phyloP scores from a whole-genome alignment of 352 stramenopile genomes.

The Pythium insidiosum region DNA sequence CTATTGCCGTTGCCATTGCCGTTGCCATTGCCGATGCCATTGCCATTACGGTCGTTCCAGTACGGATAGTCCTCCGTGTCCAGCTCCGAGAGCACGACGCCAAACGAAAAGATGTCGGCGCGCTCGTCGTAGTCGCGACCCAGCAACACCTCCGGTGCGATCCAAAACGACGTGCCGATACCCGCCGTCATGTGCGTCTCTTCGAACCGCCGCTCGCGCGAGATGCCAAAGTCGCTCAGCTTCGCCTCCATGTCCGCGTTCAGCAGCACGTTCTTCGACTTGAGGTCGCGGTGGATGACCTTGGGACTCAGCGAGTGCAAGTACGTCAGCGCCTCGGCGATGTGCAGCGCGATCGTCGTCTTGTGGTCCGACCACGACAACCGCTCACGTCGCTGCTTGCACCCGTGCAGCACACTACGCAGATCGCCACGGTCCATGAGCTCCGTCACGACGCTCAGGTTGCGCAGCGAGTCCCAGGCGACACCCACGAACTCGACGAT shows the following conservation, averaged over 20 bases:
- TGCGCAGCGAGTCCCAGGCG: conserved; percentile 45
- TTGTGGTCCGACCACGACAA: conserved; percentile 43
- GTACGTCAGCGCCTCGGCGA: conserved; percentile 46
- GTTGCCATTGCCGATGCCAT: too few relatives aligned
- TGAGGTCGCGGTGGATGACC: conserved; percentile 33
- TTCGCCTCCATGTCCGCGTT: conserved; percentile 54
- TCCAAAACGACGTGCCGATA: conserved; percentile 68
- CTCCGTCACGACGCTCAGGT: conserved; percentile 51
- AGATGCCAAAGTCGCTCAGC: conserved; percentile 76
- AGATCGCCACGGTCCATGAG: conserved; percentile 64
- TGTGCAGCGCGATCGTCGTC: conserved; percentile 38
- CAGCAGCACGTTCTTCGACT: conserved; percentile 30
- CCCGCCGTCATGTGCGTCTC: conserved; percentile 64
- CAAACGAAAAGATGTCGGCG: neutral
- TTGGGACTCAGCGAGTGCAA: conserved; percentile 59
- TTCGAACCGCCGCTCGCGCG: conserved; percentile 38
- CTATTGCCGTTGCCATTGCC: too few relatives aligned
- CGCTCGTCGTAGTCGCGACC: conserved; percentile 7
- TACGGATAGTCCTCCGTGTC: neutral
- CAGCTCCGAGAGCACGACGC: neutral
- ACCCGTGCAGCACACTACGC: conserved; percentile 38
- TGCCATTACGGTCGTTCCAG: conserved; percentile 22
- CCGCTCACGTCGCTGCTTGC: conserved; percentile 25
- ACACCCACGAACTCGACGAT: conserved; percentile 61
- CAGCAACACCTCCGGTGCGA: conserved; percentile 53